Base-by-base conservation (phyloP, 169 alveolate species). In the Eimeria acervulina region DNA sequence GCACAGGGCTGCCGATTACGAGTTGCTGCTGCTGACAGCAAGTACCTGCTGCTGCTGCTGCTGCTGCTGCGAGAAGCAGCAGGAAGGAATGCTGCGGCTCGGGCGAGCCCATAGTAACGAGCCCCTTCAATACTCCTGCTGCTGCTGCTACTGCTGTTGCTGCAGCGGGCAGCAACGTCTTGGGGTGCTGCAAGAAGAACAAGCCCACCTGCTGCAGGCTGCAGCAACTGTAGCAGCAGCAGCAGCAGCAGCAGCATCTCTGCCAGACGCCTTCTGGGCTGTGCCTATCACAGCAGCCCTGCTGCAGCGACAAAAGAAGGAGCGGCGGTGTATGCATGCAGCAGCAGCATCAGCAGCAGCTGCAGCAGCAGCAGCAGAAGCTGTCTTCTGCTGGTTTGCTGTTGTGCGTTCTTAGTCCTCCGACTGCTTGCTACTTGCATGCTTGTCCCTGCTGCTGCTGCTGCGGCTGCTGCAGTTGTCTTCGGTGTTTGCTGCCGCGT, bases 171-270 rank as follows among this genome's bases (percentile, higher is more conserved):
- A 72, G 42, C n/a, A 10, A 44, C 84, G 84, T 12, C 19, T 31
- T 12, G 47, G 47, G 84, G 52, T 1, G 84, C 84, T 72, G 3
- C 17, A 19, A 12, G 84, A 33, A 36, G 84, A 40, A 72, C 42
- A 72, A 28, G 84, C 31, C 51, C 51, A 23, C 42, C 84, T 31
- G 84, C 84, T 28, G 84, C 84, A 47, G 5, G 55, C 55, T 7
- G 55, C 55, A 47, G 55, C 55, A 47, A 12, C 55, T 47, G 55
- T 7, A 72, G 83, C 83, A n/a, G 51, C 84, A 72, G 84, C 84
- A 72, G 19, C 84, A 72, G 84, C 84, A 63, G 76, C 76, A 63
- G 76, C 76, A 63, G 76, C 76, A 26, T 19, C 76, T 55, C 68
- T 17, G 68, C 68, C 28, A 23, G 68, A 23, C 68, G 68, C 68